Conservation (phyloP, 305 asterid genomes). For the Fraxinus platypoda region DNA sequence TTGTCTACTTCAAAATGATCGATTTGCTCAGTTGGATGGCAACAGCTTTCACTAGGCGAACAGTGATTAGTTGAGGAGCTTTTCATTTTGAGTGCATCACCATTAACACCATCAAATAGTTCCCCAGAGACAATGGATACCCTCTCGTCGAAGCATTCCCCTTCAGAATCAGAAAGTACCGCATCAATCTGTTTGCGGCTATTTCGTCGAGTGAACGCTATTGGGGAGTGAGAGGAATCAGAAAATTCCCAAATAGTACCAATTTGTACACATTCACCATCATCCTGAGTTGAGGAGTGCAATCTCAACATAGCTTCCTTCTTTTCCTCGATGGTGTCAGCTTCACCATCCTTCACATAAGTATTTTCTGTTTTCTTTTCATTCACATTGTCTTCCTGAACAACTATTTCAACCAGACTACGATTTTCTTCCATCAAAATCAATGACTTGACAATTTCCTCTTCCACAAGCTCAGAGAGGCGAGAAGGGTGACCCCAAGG, state of each 20-base stretch:
- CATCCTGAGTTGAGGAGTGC: conserved; percentile 42
- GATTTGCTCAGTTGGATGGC: conserved; percentile 33
- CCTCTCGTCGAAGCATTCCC: conserved; percentile 44
- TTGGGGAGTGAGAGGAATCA: conserved; percentile 62
- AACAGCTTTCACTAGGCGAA: conserved; percentile 45
- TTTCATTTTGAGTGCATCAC: conserved; percentile 34
- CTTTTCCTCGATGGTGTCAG: conserved; percentile 49
- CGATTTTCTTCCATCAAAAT: conserved; percentile 44
- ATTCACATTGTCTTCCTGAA: conserved; percentile 35
- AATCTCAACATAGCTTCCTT: conserved; percentile 68
- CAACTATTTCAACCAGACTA: conserved; percentile 34
- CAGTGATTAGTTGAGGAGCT: conserved; percentile 28
- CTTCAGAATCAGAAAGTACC: conserved; percentile 83
- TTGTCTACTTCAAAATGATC: conserved; percentile 36
- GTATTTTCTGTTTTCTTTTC: conserved; percentile 22
- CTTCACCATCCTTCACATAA: conserved; percentile 24
- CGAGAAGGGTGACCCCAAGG: conserved; percentile 60
- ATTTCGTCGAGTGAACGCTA: conserved; percentile 44
- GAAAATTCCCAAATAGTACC: conserved; percentile 43
- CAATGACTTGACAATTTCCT: conserved; percentile 65
- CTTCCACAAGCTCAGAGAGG: conserved; percentile 77
- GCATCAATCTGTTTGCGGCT: conserved; percentile 50
- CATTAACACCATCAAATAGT: conserved; percentile 31
- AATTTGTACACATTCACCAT: conserved; percentile 44
- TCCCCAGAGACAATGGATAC: conserved; percentile 37